These are phyloP conservation scores for Sideroxylon spinosum DNA, from an alignment of 179 eudicot species.

Conservation along the genomic window DNA sequence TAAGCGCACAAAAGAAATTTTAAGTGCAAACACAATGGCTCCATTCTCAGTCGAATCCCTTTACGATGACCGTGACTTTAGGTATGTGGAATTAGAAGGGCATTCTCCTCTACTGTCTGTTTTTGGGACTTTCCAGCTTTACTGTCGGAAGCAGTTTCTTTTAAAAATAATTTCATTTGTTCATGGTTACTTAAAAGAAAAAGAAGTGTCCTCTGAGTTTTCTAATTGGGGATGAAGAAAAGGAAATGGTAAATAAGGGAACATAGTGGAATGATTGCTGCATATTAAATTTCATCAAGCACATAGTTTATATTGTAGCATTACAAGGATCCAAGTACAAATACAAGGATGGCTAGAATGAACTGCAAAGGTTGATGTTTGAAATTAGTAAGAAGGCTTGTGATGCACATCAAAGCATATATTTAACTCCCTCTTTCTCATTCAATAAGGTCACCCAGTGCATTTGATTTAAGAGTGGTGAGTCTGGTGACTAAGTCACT, in stretches of 20 bases:
- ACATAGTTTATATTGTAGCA: neutral
- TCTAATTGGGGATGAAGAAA: neutral
- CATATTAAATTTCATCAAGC: neutral
- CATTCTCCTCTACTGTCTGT: neutral
- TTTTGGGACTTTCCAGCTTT: neutral
- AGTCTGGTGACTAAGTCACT: neutral
- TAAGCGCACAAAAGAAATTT: slow-evolving; percentile 92
- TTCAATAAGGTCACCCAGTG: neutral
- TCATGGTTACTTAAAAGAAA: neutral
- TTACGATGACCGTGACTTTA: slow-evolving; percentile 89
- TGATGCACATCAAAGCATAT: neutral
- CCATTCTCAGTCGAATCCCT: slow-evolving; percentile 95
- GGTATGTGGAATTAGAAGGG: slow-evolving; percentile 33
- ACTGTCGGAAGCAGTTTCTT: neutral
- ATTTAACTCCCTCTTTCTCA: neutral
- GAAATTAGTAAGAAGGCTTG: neutral
- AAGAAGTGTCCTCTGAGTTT: neutral
- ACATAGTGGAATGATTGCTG: neutral
- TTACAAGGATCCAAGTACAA: neutral
- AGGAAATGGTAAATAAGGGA: neutral
- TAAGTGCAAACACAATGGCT: slow-evolving; percentile 87
- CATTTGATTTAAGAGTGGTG: neutral
- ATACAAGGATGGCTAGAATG: slow-evolving; percentile 6
- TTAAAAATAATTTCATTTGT: neutral
- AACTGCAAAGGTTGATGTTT: neutral